Conservation (phyloP, 1,139 yeast genomes). For the Zygosaccharomyces pseudobailii region DNA sequence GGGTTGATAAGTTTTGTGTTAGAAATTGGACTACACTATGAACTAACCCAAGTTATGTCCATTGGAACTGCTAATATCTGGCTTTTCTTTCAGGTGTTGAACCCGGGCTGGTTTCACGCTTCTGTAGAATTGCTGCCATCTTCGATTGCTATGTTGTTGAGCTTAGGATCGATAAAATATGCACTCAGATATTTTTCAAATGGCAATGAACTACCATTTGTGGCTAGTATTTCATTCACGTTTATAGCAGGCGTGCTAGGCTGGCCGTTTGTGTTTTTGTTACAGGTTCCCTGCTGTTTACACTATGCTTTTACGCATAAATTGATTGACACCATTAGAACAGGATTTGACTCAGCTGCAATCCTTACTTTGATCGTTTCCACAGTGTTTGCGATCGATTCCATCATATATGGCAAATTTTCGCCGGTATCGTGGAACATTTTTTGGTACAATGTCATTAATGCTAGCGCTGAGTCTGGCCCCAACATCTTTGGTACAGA, state of each 20-base stretch:
- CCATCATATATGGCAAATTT: conserved; percentile 56
- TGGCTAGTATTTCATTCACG: conserved; percentile 41
- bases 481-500: conserved; percentile 94
- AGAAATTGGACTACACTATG: conserved; percentile 25
- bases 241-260: conserved; percentile 72
- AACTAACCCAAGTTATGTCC: conserved; percentile 23
- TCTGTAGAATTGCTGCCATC: conserved; percentile 82
- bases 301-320: conserved; percentile 26
- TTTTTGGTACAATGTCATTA: conserved; percentile 74
- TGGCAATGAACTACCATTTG: conserved; percentile 26
- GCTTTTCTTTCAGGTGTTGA: conserved; percentile 31
- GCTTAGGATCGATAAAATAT: conserved; percentile 46
- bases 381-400: conserved; percentile 49
- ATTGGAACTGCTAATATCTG: conserved; percentile 40
- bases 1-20: conserved; percentile 45
- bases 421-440: conserved; percentile 78
- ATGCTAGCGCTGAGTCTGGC: conserved; percentile 64
- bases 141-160: conserved; percentile 70
- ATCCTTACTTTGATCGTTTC: conserved; percentile 36
- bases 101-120: conserved; percentile 67
- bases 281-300: conserved; percentile 56
- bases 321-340: conserved; percentile 27
- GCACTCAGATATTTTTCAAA: conserved; percentile 27
- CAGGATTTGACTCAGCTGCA: conserved; percentile 34
- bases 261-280: conserved; percentile 82